A percentile compares a stretch with the other conserved stretches of the same genome.
These are phyloP conservation scores for Aspergillus ustus DNA, from an alignment of 2,329 filamentous ascomycete genomes.

Conservation along the genomic window DNA sequence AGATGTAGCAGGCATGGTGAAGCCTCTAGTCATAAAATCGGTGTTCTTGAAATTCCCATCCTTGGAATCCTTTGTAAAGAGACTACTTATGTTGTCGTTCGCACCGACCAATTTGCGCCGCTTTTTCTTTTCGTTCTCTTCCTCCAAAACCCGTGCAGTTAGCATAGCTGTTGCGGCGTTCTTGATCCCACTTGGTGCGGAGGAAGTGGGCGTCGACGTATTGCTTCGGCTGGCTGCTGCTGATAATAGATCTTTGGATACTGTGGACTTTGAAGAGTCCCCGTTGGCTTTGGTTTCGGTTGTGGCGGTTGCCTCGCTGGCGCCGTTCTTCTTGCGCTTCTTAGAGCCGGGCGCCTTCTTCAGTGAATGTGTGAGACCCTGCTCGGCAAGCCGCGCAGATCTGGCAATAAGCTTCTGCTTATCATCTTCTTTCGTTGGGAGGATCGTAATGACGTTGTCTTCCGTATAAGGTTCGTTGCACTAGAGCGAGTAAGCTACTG, in stretches of 20 bases:
- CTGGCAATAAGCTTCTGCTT: conserved; percentile 69
- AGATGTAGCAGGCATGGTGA: conserved; percentile 53
- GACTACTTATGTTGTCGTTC: conserved; percentile 60
- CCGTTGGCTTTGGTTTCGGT: conserved; percentile 42
- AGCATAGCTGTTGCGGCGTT: conserved; percentile 84
- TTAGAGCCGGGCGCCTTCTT: conserved; percentile 74
- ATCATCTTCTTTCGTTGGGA: conserved; percentile 73
- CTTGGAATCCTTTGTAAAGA: conserved; percentile 55
- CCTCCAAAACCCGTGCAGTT: conserved; percentile 82
- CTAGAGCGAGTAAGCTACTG: conserved; percentile 41
- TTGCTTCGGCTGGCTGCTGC: conserved; percentile 32
- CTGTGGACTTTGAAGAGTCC: conserved; percentile 35
- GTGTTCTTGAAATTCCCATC: conserved; percentile 48
- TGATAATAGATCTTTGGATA: conserved; percentile 16
- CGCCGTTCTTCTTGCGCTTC: conserved; percentile 75
- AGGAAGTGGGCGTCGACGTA: conserved; percentile 39
- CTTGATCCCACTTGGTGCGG: conserved; percentile 70
- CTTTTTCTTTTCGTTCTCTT: conserved; percentile 84
- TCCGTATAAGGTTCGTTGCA: conserved; percentile 75
- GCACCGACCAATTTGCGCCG: conserved; percentile 70
- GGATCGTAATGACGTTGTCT: conserved; percentile 80
- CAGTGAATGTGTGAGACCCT: conserved; percentile 80
- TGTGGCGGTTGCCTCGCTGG: conserved; percentile 40
- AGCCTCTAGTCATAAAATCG: conserved; percentile 66
- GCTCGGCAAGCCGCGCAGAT: conserved; percentile 68